Evolutionary conservation across 2,329 filamentous ascomycete genomes (phyloP).

Genomic region (Aureobasidium mangrovei): DNA sequence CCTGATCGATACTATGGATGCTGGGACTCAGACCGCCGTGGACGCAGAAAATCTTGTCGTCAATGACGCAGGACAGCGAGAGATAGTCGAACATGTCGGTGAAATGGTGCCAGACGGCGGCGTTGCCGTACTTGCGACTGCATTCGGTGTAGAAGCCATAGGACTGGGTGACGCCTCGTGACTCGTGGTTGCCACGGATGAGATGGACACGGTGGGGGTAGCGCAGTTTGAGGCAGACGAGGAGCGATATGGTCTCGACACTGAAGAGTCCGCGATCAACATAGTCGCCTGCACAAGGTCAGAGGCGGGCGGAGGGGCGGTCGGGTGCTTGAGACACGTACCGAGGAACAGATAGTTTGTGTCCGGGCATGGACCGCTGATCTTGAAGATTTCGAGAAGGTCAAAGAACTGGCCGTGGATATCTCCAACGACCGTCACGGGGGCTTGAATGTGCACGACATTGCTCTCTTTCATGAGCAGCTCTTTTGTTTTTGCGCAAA

Average conservation of each 20-base stretch:
- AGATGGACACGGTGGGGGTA: constrained; percentile 93
- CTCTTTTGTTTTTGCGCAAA: constrained; percentile 99
- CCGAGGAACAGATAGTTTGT: constrained; percentile 98
- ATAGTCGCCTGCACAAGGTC: constrained; percentile 60
- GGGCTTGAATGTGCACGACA: constrained; percentile 91
- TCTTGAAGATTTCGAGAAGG: constrained; percentile 98
- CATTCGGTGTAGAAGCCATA: constrained; percentile 99
- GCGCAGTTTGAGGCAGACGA: constrained; percentile 92
- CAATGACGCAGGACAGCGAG: constrained; percentile 93
- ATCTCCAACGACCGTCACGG: constrained; percentile 94
- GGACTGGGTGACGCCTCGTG: constrained; percentile 92
- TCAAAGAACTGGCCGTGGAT: constrained; percentile 99
- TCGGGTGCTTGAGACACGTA: constrained; percentile 32
- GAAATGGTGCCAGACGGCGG: constrained; percentile 98
- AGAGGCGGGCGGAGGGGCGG: not conserved
- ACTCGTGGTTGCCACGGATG: constrained; percentile 75
- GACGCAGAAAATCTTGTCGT: constrained; percentile 98
- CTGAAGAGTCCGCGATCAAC: constrained; percentile 98
- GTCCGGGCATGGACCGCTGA: constrained; percentile 92
- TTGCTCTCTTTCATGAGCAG: constrained; percentile 99
- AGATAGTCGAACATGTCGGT: constrained; percentile 99
- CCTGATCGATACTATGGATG: constrained; percentile 97
- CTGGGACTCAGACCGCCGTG: constrained; percentile 67
- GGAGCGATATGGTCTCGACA: constrained; percentile 95
- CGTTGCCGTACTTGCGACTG: constrained; percentile 94